Evolutionary conservation across 1,284 basidiomycete species (phyloP), one percentile per base, ranked within the genome.

Genomic region (Ceratorhiza oryzae-sativae): DNA sequence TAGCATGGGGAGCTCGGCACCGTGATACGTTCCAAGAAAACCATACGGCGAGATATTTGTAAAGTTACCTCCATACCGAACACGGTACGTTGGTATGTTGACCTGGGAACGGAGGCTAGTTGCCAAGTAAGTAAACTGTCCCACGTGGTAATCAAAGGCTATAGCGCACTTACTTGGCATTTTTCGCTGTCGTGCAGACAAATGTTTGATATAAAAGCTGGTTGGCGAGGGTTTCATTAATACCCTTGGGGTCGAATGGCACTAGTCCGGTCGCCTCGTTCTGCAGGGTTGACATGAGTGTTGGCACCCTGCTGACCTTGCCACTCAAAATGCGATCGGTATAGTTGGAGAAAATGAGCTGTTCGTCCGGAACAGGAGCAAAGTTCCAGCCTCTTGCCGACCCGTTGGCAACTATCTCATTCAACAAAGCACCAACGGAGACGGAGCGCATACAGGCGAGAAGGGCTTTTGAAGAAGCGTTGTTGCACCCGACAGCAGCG

Each of bases 191-290:
- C n/a, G 42, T 6, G 30, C 60, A 48, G 0, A 62, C 27, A 48
- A 62, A 62, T 1, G 39, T 48, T 10, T 62, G 41, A 36, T 30
- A 20, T 12, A 62, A 23, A 0, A 46, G n/a, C 25, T 62, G 23
- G 32, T 32, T 48, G 8, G 60, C 60, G 18, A 62, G 46, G 3
- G 60, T 62, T 20, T 36, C 36, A 12, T 62, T 49, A 18, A 62
- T 49, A 12, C 60, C 46, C 36, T 48, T 62, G n/a, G 60, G 60
- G 20, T 49, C 60, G 32, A 62, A 62, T 32, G 60, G 60, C 20
- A 62, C 46, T 12, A 49, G 41, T 6, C 60, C 42, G 12, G 60
- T 62, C 8, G 60, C 60, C 60, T 62, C 60, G 27, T 62, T 62
- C 42, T 62, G 42, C 1, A 49, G 60, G 9, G 42, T 45, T 5